Conservation (phyloP, 2,329 filamentous ascomycete genomes). For the Raffaelea arxii region DNA sequence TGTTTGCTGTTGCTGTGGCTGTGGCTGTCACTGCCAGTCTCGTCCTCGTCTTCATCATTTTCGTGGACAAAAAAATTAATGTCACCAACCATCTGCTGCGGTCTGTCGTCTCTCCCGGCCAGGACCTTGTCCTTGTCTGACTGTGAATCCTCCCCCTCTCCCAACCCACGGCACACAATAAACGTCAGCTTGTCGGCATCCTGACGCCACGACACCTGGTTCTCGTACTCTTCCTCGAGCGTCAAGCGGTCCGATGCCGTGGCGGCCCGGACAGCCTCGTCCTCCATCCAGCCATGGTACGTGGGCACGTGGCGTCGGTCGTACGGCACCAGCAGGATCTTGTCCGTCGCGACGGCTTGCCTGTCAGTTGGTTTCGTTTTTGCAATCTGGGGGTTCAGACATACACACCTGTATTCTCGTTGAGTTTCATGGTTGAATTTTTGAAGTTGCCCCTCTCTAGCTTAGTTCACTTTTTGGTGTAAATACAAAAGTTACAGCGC, state of each 20-base stretch:
- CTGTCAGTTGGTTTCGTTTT: too few relatives aligned
- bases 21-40: background rate
- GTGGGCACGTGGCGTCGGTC: conserved; percentile 67
- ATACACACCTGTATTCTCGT: conserved; percentile 30
- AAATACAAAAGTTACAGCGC: background rate
- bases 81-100: conserved; percentile 57
- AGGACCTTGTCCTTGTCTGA: background rate
- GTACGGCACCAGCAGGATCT: conserved; percentile 74
- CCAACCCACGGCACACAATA: conserved; percentile 57
- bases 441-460: background rate
- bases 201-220: conserved; percentile 79
- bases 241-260: conserved; percentile 82
- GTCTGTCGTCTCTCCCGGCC: conserved; percentile 38
- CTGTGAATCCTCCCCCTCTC: background rate
- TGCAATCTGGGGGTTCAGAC: too few relatives aligned
- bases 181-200: conserved; percentile 87
- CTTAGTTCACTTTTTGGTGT: background rate
- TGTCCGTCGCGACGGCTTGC: conserved; percentile 56
- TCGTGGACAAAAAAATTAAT: conserved; percentile 71
- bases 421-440: conserved; percentile 10
- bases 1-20: conserved; percentile 22
- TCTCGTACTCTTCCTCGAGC: conserved; percentile 74
- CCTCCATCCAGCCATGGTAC: conserved; percentile 91
- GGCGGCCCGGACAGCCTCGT: conserved; percentile 69
- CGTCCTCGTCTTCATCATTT: conserved; percentile 24